Evolutionary conservation across 2,329 filamentous ascomycete species (phyloP).

Genomic region (Pseudogymnoascus sp.): DNA sequence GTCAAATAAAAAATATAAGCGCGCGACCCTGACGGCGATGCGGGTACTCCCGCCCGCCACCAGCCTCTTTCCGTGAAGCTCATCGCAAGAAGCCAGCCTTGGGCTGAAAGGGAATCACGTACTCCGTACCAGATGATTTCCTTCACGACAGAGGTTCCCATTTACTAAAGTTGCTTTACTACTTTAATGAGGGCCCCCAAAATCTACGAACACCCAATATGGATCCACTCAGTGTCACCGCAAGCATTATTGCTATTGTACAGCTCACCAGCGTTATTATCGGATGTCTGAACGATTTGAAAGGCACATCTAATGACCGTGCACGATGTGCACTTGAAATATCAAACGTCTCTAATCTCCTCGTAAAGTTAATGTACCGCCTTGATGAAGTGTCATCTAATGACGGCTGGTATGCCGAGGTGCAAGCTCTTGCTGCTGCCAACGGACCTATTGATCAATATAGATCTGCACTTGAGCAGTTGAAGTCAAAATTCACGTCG

Average conservation of each 20-base stretch:
- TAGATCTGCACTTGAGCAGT: background rate
- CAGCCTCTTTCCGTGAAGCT: background rate
- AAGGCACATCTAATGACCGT: constrained; percentile 1
- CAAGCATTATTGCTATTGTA: constrained; percentile 2
- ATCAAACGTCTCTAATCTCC: background rate
- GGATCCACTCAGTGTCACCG: constrained; percentile 1
- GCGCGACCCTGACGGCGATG: background rate
- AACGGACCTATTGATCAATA: background rate
- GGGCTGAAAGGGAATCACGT: background rate
- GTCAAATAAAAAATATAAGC: background rate
- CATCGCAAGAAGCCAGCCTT: background rate
- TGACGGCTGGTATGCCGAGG: background rate
- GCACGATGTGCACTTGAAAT: background rate
- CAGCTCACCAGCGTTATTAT: background rate
- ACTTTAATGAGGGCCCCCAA: background rate
- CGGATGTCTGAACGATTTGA: background rate
- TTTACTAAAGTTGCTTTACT: background rate
- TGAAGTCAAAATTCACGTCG: background rate
- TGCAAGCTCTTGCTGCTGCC: background rate
- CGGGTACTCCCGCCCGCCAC: too few species aligned
- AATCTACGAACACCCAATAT: background rate
- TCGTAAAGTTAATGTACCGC: background rate
- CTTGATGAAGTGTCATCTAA: background rate
- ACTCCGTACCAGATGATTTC: background rate
- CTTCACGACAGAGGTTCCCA: background rate